Evolutionary conservation across 169 alveolate species (phyloP).

Genomic region (Pseudocohnilembus persalinus): DNA sequence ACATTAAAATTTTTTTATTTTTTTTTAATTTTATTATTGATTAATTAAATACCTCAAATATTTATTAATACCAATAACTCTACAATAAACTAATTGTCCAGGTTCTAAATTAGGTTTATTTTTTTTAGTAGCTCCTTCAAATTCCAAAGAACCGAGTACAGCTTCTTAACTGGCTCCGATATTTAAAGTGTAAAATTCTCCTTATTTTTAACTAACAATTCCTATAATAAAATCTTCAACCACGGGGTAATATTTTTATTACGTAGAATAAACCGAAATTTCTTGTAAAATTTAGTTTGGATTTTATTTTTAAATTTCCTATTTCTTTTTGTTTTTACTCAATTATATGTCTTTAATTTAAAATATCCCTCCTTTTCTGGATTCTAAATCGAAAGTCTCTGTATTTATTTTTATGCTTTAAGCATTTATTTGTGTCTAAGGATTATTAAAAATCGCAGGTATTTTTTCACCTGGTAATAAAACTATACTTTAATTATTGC

Average conservation of each 20-base stretch:
- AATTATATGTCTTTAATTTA: neutral
- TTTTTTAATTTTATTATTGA: too few relatives aligned
- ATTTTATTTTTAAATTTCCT: too few relatives aligned
- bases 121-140: constrained; percentile 45
- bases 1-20: too few relatives aligned
- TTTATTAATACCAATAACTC: constrained; percentile 14
- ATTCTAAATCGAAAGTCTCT: neutral
- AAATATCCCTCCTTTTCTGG: neutral
- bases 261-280: neutral
- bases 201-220: too few relatives aligned
- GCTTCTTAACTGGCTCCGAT: neutral
- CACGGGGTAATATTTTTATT: neutral
- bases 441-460: neutral
- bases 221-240: neutral
- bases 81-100: constrained; percentile 24
- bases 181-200: neutral
- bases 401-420: neutral
- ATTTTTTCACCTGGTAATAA: neutral
- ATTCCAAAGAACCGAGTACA: neutral
- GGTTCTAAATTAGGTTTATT: constrained; percentile 34
- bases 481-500: neutral
- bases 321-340: neutral
- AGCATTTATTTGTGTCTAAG: neutral
- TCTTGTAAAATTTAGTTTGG: too few relatives aligned
- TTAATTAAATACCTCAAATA: neutral